Evolutionary conservation across 306 rosid species (phyloP), one percentile per base, ranked within the genome.

Genomic region (Vicia faba): DNA sequence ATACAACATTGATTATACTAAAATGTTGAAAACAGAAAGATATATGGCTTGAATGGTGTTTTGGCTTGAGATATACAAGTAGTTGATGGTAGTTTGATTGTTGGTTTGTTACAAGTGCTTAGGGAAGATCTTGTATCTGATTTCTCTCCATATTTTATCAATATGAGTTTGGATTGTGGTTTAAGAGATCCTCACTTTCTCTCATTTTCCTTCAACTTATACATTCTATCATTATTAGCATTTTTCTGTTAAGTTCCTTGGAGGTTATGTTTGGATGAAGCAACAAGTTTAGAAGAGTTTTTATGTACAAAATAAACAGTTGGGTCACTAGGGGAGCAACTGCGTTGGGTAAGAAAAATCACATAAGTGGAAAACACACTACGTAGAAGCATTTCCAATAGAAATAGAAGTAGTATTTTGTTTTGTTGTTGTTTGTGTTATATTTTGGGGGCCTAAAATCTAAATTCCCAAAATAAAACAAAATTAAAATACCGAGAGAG

Each of bases 1-100:
- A 60, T 57, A 69, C 68, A 11, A 18, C 45, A 65, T 16, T 26
- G 39, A 64, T 38, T 18, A 67, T 44, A 33, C 48, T 63, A 41
- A 55, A 72, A 57, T 63, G 56, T 72, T 40, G 26, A 31, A 57
- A 46, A 39, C 56, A 44, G 19, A 14, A 19, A 40, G 33, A 25
- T 57, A 38, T 44, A 39, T 57, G 12, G 31, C 33, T 26, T 57
- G 29, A 11, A 14, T 56, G 16, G 38, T 33, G 7, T 33, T 33
- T 33, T 33, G 2, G 8, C 9, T 33, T 33, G 38, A 33, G 38
- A 33, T 33, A 33, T 33, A 33, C 38, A 33, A 51, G 71, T 41
- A 11, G 15, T 40, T 40, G n/a, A 3, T 40, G 4, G 14, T 31
- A 16, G 11, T 46, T 46, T 5, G 20, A 14, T 46, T 15, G 25